A percentile compares a stretch with the other conserved stretches of the same genome.
These are phyloP conservation scores for Pisolithus orientalis DNA, from an alignment of 768 basidiomycete genomes.

Conservation along the genomic window DNA sequence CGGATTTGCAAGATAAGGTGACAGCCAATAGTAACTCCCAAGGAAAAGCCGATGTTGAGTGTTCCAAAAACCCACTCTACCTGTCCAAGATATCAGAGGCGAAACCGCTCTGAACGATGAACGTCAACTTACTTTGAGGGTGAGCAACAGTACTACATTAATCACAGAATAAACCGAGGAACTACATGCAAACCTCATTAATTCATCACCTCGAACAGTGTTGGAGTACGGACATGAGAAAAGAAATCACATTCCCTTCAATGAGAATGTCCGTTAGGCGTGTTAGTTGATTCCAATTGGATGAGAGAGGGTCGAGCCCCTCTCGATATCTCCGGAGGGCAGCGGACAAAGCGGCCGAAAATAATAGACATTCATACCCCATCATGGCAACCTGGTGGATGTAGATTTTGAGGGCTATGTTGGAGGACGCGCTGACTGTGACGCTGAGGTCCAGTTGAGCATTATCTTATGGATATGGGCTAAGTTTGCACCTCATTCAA, in stretches of 20 bases:
- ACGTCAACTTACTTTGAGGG: too few relatives aligned
- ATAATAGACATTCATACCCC: not conserved
- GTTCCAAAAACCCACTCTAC: too few relatives aligned
- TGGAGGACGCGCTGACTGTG: not conserved
- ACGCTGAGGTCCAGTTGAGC: too few relatives aligned
- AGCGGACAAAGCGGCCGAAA: not conserved
- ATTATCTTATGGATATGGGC: not conserved
- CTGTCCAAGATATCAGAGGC: too few relatives aligned
- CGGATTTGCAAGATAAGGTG: too few relatives aligned
- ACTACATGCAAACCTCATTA: too few relatives aligned
- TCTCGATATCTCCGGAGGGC: not conserved
- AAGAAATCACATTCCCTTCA: not conserved
- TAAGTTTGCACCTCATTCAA: not conserved
- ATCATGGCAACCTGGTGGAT: not conserved
- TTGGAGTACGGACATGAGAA: not conserved
- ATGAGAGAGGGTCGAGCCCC: not conserved
- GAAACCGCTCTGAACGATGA: too few relatives aligned
- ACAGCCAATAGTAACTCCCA: too few relatives aligned
- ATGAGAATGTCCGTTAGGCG: not conserved
- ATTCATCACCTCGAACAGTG: too few relatives aligned
- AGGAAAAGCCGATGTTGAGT: too few relatives aligned
- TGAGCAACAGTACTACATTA: too few relatives aligned
- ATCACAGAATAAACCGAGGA: too few relatives aligned
- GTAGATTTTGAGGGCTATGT: not conserved
- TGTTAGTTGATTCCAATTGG: not conserved